Base-by-base conservation (phyloP, 371 early-diverging fungal genomes). In the Mucor saturninus region DNA sequence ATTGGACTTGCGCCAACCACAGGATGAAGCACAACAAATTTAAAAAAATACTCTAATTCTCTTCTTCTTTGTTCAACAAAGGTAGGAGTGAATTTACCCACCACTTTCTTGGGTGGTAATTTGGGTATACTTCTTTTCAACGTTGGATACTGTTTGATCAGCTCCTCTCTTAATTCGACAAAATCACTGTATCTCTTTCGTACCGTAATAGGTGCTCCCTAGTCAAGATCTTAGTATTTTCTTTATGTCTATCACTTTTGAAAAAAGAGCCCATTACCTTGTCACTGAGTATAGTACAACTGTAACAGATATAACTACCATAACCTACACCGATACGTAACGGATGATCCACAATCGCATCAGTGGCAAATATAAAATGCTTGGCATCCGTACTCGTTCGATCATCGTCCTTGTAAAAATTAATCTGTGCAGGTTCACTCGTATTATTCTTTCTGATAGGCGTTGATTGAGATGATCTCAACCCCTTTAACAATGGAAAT, bases 1-100 rank as follows among this genome's bases (percentile, higher is more conserved):
- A 71, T 69, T 26, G 74, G 59, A 61, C 76, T 76, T 50, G 68
- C 65, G 5, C 86, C 83, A 3, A 86, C 52, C 4, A 75, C 75
- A 32, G 86, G 86, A 58, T 86, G 86, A 30, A 86, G 58, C 15
- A 79, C 74, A 13, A 83, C 70, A 58, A 82, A 86, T 39, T 79
- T 76, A 49, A 86, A 80, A 56, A 86, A 86, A 57, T 83, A 83
- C 57, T 86, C 83, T n/a, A 86, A 65, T 52, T 81, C 86, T 37
- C 77, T 68, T 43, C 83, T 69, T 26, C 86, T 72, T 40, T 70
- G 76, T 53, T 86, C 86, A 14, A 86, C 74, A 71, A 86, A 86
- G 6, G 72, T 60, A 5, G 86, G 79, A 7, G 76, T 75, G 53
- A 86, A 86, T 57, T 70, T 73, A 65, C 83, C 83, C 21, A 82